Evolutionary conservation across 331 rosid species (phyloP).

Genomic region (Phaseolus coccineus): DNA sequence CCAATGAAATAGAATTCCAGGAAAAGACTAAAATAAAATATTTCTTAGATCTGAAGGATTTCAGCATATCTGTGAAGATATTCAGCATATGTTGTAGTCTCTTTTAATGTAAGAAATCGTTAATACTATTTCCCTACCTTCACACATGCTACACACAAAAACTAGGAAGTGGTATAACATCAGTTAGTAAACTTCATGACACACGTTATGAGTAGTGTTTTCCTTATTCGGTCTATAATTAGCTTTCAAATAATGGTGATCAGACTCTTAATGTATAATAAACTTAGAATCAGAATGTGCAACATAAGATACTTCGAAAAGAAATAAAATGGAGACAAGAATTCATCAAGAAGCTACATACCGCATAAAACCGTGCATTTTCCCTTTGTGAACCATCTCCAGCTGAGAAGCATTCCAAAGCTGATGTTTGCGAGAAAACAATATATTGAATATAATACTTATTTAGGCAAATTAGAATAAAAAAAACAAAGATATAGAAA

Average conservation of each 20-base stretch:
- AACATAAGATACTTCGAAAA: conserved; percentile 7
- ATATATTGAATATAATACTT: background rate
- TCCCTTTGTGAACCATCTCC: conserved; percentile 92
- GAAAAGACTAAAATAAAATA: background rate
- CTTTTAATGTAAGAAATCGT: background rate
- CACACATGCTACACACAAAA: background rate
- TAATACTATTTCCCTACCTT: background rate
- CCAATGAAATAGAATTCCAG: background rate
- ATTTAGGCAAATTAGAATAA: conserved; percentile 32
- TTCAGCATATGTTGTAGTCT: conserved; percentile 3
- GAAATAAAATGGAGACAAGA: conserved; percentile 32
- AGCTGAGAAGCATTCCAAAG: conserved; percentile 98
- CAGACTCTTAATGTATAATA: background rate
- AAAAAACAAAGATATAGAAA: conserved; percentile 9
- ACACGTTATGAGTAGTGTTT: background rate
- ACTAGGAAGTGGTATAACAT: background rate
- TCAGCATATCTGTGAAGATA: conserved; percentile 21
- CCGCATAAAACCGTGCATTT: conserved; percentile 99
- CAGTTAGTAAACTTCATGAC: conserved; percentile 14
- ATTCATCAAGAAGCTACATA: conserved; percentile 44
- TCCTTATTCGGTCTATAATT: conserved; percentile 16
- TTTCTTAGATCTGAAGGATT: conserved; percentile 25
- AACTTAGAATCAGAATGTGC: background rate
- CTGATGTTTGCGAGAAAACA: conserved; percentile 53
- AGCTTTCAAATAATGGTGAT: conserved; percentile 17